Percentiles rank a stretch among this genome's conserved stretches.
Conservation (phyloP, 257 asterid genomes). For the Nicotiana noctiflora region DNA sequence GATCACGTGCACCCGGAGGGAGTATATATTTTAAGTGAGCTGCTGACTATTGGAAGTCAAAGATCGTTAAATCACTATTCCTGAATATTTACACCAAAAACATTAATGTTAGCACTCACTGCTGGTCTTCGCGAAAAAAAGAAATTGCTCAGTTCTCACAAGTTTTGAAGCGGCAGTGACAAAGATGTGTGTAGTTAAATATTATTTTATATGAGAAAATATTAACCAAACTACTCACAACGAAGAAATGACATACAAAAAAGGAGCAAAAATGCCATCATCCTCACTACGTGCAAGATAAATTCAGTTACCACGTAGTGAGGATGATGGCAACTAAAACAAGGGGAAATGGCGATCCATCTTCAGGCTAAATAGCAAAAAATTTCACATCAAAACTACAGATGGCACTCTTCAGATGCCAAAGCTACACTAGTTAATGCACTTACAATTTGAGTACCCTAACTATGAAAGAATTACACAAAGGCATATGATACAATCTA, state of each 20-base stretch:
- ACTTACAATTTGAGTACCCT: not conserved
- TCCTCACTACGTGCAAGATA: not conserved
- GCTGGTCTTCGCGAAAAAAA: not conserved
- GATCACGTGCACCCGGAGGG: too few relatives aligned
- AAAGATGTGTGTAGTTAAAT: not conserved
- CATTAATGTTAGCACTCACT: not conserved
- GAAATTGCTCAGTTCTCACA: not conserved
- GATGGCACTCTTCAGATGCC: not conserved
- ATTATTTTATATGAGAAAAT: not conserved
- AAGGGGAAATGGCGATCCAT: not conserved
- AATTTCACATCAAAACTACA: not conserved
- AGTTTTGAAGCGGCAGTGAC: not conserved
- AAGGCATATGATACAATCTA: slow-evolving; percentile 6
- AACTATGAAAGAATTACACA: not conserved
- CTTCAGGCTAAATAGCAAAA: not conserved
- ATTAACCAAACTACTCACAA: not conserved
- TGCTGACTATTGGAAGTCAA: not conserved
- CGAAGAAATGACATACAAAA: not conserved
- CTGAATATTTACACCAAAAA: not conserved
- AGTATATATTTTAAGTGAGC: not conserved
- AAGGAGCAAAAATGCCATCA: not conserved
- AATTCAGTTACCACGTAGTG: not conserved
- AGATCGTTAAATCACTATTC: not conserved
- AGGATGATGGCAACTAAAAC: too few relatives aligned
- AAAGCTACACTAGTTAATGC: not conserved